Evolutionary conservation across 1,284 basidiomycete species (phyloP).

Genomic region (Pholiota adiposa): DNA sequence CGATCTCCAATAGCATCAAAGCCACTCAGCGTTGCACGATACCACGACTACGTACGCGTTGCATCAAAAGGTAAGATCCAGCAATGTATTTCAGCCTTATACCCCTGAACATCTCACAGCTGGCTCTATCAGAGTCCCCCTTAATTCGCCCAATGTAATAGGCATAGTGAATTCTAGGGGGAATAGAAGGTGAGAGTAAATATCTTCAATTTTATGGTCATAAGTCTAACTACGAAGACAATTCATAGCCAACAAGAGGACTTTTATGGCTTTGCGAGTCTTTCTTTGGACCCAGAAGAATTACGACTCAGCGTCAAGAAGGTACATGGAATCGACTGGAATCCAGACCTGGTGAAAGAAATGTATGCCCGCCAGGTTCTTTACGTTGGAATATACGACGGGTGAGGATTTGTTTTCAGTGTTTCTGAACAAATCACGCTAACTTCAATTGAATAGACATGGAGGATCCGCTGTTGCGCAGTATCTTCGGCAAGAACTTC

Average conservation of each 20-base stretch:
- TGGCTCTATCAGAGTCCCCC: constrained; percentile 53
- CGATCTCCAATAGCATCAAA: constrained; percentile 11
- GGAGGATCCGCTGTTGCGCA: constrained; percentile 79
- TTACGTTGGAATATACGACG: constrained; percentile 89
- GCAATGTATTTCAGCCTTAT: not conserved
- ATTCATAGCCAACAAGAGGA: constrained; percentile 81
- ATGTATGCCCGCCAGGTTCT: constrained; percentile 75
- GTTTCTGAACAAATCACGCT: not conserved
- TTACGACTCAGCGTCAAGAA: constrained; percentile 68
- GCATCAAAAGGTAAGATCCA: constrained; percentile 51
- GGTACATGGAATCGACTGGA: constrained; percentile 70
- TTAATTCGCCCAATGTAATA: constrained; percentile 62
- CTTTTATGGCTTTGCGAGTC: constrained; percentile 74
- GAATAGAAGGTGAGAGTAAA: constrained; percentile 58
- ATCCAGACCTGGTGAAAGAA: constrained; percentile 61
- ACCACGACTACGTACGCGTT: constrained; percentile 75
- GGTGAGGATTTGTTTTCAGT: constrained; percentile 48
- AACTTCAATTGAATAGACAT: constrained; percentile 52
- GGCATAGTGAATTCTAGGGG: constrained; percentile 80
- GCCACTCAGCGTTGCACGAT: constrained; percentile 32
- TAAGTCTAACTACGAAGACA: not conserved
- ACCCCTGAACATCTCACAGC: constrained; percentile 35
- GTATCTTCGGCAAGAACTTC: constrained; percentile 81
- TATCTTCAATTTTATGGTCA: not conserved
- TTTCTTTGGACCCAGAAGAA: constrained; percentile 77